phyloP scores from a whole-genome alignment of 495 filamentous ascomycete species.

The Daldinia bambusicola region DNA sequence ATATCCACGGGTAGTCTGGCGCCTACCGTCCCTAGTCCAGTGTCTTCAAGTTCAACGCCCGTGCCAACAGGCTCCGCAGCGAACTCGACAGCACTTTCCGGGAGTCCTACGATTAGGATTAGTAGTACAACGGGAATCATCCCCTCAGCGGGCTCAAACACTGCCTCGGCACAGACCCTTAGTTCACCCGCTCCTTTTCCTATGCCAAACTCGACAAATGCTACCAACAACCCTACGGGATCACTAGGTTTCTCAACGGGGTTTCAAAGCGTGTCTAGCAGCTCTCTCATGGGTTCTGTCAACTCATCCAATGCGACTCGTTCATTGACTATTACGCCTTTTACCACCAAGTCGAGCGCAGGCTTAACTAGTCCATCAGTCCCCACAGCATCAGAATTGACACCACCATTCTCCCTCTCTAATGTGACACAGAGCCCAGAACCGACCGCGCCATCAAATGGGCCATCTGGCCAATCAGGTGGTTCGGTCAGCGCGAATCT shows the following conservation, averaged over 20 bases:
- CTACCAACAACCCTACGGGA: not conserved
- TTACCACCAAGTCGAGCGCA: slow-evolving; percentile 10
- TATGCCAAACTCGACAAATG: slow-evolving; percentile 37
- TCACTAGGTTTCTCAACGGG: slow-evolving; percentile 8
- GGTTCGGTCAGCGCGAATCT: not conserved
- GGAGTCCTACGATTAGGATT: not conserved
- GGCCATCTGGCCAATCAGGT: slow-evolving; percentile 10
- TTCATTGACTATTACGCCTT: slow-evolving; percentile 8
- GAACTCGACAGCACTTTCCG: slow-evolving; percentile 17
- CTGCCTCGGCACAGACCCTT: slow-evolving; percentile 9
- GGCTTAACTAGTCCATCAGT: slow-evolving; percentile 16
- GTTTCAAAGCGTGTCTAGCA: slow-evolving; percentile 13
- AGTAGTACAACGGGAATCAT: slow-evolving; percentile 2
- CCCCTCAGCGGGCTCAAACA: slow-evolving; percentile 20
- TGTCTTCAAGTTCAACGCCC: slow-evolving; percentile 21
- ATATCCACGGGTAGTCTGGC: slow-evolving; percentile 26
- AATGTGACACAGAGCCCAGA: slow-evolving; percentile 28
- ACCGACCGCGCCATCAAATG: slow-evolving; percentile 13
- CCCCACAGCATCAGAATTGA: slow-evolving; percentile 5
- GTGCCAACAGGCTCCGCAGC: slow-evolving; percentile 3
- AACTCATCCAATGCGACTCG: slow-evolving; percentile 5
- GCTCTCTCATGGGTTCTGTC: not conserved
- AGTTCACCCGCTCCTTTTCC: slow-evolving; percentile 38
- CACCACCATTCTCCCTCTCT: slow-evolving; percentile 35
- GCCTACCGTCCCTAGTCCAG: slow-evolving; percentile 26